These are phyloP conservation scores for Monosporascus sp. DNA, from an alignment of 2,329 filamentous ascomycete genomes.

Conservation along the genomic window DNA sequence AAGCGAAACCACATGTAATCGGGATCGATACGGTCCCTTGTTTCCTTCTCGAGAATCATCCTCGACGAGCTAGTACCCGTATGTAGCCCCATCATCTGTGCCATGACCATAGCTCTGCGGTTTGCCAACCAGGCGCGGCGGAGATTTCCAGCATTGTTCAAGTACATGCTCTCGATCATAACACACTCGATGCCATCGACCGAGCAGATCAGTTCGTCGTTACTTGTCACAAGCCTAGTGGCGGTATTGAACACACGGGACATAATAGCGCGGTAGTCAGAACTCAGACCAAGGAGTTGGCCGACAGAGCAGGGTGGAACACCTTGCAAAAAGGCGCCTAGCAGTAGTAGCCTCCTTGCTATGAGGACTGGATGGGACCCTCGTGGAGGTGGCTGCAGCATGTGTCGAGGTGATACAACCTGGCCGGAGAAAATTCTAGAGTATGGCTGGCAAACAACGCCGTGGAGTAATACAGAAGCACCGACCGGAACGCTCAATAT, in stretches of 20 bases:
- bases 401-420: constrained; percentile 17
- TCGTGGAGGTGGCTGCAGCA: constrained; percentile 27
- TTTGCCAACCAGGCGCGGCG: constrained; percentile 39
- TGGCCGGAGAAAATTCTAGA: constrained; percentile 12
- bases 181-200: constrained; percentile 46
- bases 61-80: constrained; percentile 2
- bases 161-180: constrained; percentile 42
- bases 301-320: constrained; percentile 11
- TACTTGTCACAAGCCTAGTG: constrained; percentile 34
- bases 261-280: constrained; percentile 6
- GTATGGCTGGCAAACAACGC: constrained; percentile 30
- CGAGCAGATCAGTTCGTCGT: constrained; percentile 40
- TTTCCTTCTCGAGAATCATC: constrained; percentile 19
- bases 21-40: constrained; percentile 23
- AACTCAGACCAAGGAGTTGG: constrained; percentile 3
- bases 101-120: constrained; percentile 39
- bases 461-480: constrained; percentile 29
- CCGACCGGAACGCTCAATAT: constrained; percentile 27
- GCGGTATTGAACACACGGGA: constrained; percentile 21
- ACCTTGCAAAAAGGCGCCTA: constrained; percentile 33
- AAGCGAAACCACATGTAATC: constrained; percentile 42
- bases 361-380: constrained; percentile 32
- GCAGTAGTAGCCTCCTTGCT: constrained; percentile 34
- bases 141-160: constrained; percentile 42
- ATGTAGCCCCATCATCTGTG: constrained; percentile 36